Base-by-base conservation (phyloP, 2,329 filamentous ascomycete genomes). In the Daldinia sp. region DNA sequence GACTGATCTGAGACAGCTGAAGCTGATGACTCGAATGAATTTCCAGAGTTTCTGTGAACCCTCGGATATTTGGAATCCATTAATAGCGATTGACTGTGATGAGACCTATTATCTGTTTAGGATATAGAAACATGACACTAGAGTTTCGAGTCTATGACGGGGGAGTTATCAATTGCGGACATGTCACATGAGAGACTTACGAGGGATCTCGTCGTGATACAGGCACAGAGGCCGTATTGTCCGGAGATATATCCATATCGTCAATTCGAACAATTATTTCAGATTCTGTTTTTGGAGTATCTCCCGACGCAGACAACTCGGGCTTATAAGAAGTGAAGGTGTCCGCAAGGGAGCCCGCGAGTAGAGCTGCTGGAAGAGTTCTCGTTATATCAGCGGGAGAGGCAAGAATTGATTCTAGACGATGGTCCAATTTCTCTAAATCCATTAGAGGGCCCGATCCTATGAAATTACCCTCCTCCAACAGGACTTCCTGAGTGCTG, bases 1-100 rank as follows among this genome's bases (percentile, higher is more conserved):
- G 87, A 89, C 28, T 82, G 79, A 63, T 89, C 87, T 68, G 87
- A 86, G 35, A 85, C 71, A 64, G 79, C 81, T 18, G 86, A 86
- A 20, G 84, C 79, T n/a, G 87, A 87, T 13, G 87, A 89, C 51
- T 82, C 80, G 69, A 86, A 80, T 39, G 85, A 87, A 44, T 76
- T 81, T 73, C 74, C 75, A 68, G 71, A 76, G 35, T 61, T 69
- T 30, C 46, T 68, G 51, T 70, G 69, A 58, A 60, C 60, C 23
- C 59, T 65, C 9, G 66, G 60, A 73, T 79, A 55, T 74, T 75
- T 70, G 76, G 79, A 64, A 76, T 80, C 67, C 15, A 60, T 62
- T 77, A 77, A 70, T 73, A 77, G 70, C 69, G 74, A 60, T 56
- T 58, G 58, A 54, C 53, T 55, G 20, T 39, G 67, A 77, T 68